Evolutionary conservation across 108 stramenopile species (phyloP).

Genomic region (Stephanodiscus minutulus): DNA sequence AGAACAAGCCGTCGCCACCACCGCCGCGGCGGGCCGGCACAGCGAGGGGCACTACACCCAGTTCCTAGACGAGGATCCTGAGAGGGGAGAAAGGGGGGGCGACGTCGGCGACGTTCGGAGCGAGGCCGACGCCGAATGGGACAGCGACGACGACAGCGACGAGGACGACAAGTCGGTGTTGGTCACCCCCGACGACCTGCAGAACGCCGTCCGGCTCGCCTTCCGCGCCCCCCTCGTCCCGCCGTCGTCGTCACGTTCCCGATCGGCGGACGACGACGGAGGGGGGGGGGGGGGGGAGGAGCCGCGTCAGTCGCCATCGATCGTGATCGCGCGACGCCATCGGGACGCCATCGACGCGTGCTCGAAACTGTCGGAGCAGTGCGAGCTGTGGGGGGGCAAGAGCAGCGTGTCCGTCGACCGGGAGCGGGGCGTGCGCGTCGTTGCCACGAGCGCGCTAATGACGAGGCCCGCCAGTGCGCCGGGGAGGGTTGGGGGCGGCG

Average conservation of each 20-base stretch:
- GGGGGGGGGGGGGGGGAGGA: conserved; percentile 1
- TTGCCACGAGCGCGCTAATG: conserved; percentile 38
- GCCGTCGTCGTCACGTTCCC: conserved; percentile 19
- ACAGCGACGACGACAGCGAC: neutral
- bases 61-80: conserved; percentile 43
- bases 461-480: neutral
- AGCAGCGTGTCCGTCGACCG: conserved; percentile 40
- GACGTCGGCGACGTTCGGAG: neutral
- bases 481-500: neutral
- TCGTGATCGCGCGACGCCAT: conserved; percentile 32
- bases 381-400: conserved; percentile 22
- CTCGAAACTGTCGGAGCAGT: conserved; percentile 35
- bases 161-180: conserved; percentile 25
- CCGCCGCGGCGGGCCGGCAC: conserved; percentile 28
- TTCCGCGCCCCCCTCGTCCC: conserved; percentile 42
- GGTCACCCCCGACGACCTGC: conserved; percentile 29
- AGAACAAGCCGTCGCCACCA: neutral
- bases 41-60: conserved; percentile 45
- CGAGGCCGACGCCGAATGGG: conserved; percentile 4
- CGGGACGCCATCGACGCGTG: conserved; percentile 48
- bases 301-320: conserved; percentile 1
- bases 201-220: conserved; percentile 42
- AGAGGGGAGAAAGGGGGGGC: conserved; percentile 14
- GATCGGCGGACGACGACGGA: no score
- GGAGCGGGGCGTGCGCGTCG: conserved; percentile 38